phyloP scores from a whole-genome alignment of 352 stramenopile species.

The Globisporangium irregulare region DNA sequence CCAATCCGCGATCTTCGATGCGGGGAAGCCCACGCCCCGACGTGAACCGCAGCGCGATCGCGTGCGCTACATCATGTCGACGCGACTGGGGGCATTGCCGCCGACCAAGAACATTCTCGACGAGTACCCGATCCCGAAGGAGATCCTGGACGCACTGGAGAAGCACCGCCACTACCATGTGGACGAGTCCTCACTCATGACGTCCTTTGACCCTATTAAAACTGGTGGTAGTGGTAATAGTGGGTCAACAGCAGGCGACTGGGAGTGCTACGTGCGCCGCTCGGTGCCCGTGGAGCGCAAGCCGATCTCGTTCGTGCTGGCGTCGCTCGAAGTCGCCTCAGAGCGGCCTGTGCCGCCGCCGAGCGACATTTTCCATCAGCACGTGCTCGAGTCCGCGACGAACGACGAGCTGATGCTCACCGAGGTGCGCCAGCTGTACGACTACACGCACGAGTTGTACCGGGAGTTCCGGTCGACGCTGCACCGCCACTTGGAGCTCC shows the following conservation, averaged over 20 bases:
- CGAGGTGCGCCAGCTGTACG: conserved; percentile 61
- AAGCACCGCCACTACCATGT: conserved; percentile 62
- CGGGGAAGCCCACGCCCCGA: conserved; percentile 25
- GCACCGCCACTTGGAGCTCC: conserved; percentile 58
- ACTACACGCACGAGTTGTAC: conserved; percentile 60
- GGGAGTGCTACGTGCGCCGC: conserved; percentile 59
- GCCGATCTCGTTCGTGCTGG: conserved; percentile 66
- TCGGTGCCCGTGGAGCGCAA: conserved; percentile 62
- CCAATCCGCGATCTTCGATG: conserved; percentile 34
- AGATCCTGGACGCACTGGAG: conserved; percentile 61
- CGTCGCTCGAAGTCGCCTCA: conserved; percentile 44
- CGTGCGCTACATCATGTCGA: conserved; percentile 75
- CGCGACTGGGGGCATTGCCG: conserved; percentile 41
- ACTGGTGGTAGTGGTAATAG: not conserved
- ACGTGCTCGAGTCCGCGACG: conserved; percentile 36
- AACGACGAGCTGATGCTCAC: conserved; percentile 60
- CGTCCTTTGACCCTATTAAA: conserved; percentile 50
- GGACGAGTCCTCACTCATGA: conserved; percentile 53
- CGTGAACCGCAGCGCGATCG: conserved; percentile 36
- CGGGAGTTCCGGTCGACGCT: conserved; percentile 54
- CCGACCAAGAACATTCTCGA: conserved; percentile 68
- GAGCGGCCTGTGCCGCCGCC: conserved; percentile 46
- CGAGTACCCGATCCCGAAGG: conserved; percentile 69
- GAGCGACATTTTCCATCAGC: conserved; percentile 67
- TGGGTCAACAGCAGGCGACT: conserved; percentile 19